Evolutionary conservation across 331 rosid species (phyloP), one percentile per base, ranked within the genome.

Genomic region (Acacia pycnantha): DNA sequence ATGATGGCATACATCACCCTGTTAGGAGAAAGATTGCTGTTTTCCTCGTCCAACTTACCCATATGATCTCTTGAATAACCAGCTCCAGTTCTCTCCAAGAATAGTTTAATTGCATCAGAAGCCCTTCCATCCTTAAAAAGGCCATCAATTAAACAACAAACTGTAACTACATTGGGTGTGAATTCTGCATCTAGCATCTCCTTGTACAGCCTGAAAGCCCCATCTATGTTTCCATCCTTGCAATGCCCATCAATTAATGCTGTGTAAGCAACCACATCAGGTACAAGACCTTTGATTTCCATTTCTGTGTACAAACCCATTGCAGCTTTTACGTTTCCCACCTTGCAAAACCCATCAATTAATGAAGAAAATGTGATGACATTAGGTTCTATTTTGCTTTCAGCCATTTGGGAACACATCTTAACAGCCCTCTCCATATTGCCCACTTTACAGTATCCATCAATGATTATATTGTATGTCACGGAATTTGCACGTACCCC

Each of bases 321-420:
- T 8, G 95, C 95, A 82, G 91, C 88, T 46, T 81, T 83, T 74
- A 85, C 77, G 77, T 88, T 84, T 48, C 94, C 82, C 26, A 18
- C 77, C 91, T 92, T 90, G 88, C 94, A 94, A 86, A 86, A 87
- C 80, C 93, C 95, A 73, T 91, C 88, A 75, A 94, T 88, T 82
- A 94, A 82, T 0, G 82, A 81, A 51, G 93, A 85, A 88, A 88
- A 92, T 16, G 97, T 90, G 77, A 90, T 64, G 62, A 87, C 81
- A 81, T 89, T 70, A 8, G 92, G 93, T 78, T 90, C 91, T 33
- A 89, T 47, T 41, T 88, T 93, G 33, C 68, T 87, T 43, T 87
- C 87, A 18, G 70, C 80, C 98, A 92, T 90, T 88, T 82, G 86
- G 15, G 88, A 88, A 76, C 93, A 88, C 77, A 89, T 59, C 81